Percentiles rank a stretch among this genome's conserved stretches.
These are phyloP conservation scores for Candida sphagnicola DNA, from an alignment of 805 yeast genomes.

Conservation along the genomic window DNA sequence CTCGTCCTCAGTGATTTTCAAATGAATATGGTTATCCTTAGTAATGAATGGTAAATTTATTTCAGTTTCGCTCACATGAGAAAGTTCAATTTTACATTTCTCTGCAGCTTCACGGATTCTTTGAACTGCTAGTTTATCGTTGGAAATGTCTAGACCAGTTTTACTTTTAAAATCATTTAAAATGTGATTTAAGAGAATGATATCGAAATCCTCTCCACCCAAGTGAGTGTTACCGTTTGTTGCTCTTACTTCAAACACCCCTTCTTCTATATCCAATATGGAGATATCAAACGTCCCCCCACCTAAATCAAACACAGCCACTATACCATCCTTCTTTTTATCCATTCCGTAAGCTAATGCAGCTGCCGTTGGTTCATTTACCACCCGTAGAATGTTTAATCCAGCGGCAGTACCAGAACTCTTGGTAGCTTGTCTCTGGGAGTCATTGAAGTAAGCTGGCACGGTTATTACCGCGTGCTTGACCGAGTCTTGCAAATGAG, in stretches of 20 bases:
- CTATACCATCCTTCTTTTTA: constrained; percentile 45
- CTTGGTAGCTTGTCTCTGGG: constrained; percentile 80
- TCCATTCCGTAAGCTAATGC: constrained; percentile 79
- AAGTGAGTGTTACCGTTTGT: constrained; percentile 83
- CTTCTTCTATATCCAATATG: constrained; percentile 70
- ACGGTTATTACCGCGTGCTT: constrained; percentile 79
- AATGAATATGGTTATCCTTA: constrained; percentile 56
- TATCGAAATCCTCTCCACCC: constrained; percentile 86
- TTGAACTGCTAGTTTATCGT: constrained; percentile 59
- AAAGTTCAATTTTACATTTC: constrained; percentile 68
- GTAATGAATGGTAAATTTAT: constrained; percentile 69
- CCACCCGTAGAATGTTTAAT: constrained; percentile 66
- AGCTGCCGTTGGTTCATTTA: constrained; percentile 85
- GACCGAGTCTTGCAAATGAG: constrained; percentile 42
- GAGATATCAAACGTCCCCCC: constrained; percentile 87
- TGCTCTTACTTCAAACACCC: constrained; percentile 77
- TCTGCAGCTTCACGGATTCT: constrained; percentile 80
- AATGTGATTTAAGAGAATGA: constrained; percentile 54
- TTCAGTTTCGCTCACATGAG: constrained; percentile 58
- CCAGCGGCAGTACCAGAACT: constrained; percentile 76
- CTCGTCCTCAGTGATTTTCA: constrained; percentile 60
- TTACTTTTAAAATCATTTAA: constrained; percentile 53
- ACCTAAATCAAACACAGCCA: constrained; percentile 71
- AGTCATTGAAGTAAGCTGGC: constrained; percentile 79
- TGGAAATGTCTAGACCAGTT: constrained; percentile 46